A percentile compares a stretch with the other conserved stretches of the same genome.
Conservation (phyloP, 2,329 filamentous ascomycete genomes). For the Coniochaeta sp. region DNA sequence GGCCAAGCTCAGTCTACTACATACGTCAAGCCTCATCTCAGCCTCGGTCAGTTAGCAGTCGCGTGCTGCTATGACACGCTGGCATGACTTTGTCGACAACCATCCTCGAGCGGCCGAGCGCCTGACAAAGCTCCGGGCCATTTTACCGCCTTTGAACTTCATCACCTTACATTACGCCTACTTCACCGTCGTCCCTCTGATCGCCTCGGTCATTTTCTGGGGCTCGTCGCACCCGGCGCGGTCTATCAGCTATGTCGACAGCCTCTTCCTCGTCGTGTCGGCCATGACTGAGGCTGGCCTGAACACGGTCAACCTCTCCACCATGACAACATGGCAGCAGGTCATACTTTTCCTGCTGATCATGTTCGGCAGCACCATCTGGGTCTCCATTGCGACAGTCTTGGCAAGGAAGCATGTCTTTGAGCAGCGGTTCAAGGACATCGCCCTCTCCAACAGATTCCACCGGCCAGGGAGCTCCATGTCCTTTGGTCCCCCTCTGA, state of each 20-base stretch:
- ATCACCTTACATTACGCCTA: conserved; percentile 61
- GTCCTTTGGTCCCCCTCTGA: conserved; percentile 15
- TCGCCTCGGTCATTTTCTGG: conserved; percentile 56
- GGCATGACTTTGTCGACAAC: conserved; percentile 9
- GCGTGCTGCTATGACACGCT: conserved; percentile 8
- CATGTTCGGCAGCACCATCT: conserved; percentile 56
- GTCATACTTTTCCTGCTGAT: conserved; percentile 56
- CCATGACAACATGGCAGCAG: conserved; percentile 61
- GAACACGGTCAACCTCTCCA: conserved; percentile 55
- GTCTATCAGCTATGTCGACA: conserved; percentile 53
- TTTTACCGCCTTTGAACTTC: conserved; percentile 45
- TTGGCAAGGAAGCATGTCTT: conserved; percentile 54
- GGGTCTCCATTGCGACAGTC: conserved; percentile 58
- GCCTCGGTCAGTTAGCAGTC: background rate
- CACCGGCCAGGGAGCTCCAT: conserved; percentile 16
- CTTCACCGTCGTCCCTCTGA: conserved; percentile 48
- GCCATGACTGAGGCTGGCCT: conserved; percentile 63
- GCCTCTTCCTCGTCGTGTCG: conserved; percentile 56
- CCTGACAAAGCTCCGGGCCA: background rate
- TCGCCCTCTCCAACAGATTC: conserved; percentile 37
- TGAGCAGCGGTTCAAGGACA: conserved; percentile 49
- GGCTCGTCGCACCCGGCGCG: conserved; percentile 40
- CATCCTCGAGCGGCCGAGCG: conserved; percentile 5
- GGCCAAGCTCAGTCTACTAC: no score
- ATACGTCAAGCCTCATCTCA: no score